Conservation (phyloP, 2,329 filamentous ascomycete genomes). For the Coniosporium tulheliwenetii region DNA sequence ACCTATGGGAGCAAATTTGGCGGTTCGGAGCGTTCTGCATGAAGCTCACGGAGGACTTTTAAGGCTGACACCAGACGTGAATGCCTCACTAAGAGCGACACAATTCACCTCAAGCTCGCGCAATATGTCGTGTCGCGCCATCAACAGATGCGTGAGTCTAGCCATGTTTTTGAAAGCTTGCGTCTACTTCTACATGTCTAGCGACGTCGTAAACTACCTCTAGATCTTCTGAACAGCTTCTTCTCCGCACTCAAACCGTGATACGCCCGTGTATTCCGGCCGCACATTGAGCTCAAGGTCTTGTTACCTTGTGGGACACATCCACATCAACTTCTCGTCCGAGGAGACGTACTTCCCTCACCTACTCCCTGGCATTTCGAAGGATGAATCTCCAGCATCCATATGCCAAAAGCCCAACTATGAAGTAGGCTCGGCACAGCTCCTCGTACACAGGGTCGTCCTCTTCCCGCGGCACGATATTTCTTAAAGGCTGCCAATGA, state of each 20-base stretch:
- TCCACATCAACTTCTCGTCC: constrained; percentile 20
- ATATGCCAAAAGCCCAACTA: too few species aligned
- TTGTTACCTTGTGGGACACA: background rate
- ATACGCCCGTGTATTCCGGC: background rate
- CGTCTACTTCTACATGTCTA: background rate
- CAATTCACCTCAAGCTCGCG: too few species aligned
- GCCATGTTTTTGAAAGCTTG: background rate
- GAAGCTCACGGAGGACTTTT: background rate
- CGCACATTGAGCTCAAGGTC: background rate
- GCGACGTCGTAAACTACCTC: background rate
- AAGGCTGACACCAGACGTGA: background rate
- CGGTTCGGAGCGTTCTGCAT: background rate
- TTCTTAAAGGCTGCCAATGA: too few species aligned
- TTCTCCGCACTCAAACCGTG: background rate
- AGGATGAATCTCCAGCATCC: too few species aligned
- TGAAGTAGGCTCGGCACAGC: too few species aligned
- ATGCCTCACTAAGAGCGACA: background rate
- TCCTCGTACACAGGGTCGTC: too few species aligned
- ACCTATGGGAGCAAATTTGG: background rate
- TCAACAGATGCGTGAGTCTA: background rate
- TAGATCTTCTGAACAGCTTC: too few species aligned
- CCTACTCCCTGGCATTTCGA: constrained; percentile 13
- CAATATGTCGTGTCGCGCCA: background rate
- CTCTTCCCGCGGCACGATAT: too few species aligned
- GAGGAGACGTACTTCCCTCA: constrained; percentile 31